Base-by-base conservation (phyloP, 305 asterid species). In the Fraxinus sp. region DNA sequence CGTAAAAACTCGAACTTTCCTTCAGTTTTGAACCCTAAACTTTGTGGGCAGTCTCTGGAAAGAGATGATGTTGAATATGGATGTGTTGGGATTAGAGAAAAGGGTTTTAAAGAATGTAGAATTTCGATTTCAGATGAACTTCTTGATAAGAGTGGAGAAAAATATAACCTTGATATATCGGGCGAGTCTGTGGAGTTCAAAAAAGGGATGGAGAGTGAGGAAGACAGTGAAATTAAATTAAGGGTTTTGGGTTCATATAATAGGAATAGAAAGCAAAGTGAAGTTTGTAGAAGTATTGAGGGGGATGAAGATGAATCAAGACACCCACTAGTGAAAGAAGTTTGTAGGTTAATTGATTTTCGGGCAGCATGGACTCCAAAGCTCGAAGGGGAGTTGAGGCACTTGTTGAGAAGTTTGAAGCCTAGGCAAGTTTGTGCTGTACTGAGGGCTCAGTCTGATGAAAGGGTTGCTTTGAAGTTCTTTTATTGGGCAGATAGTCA, bases 401-500 rank as follows among this genome's bases (percentile, higher is more conserved):
- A 89, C 33, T 80, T 95, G 82, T 68, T 95, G 85, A 91, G 91
- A 78, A 88, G 95, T 83, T 85, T 93, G 89, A 92, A 90, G 83
- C 97, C 97, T 18, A 83, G 81, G 11, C 97, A 92, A 88, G 90
- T 94, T 66, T 93, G 98, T 85, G 97, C 97, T 20, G 97, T 91
- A 30, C 88, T 95, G 66, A 90, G 80, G 81, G 88, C 94, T 70
- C 97, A 82, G 77, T 81, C 97, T 9, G 99, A 95, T 83, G 97
- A 93, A 89, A 89, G 99, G 82, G 88, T 90, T 81, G 94, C 98
- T 80, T 86, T 95, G 83, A 87, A 90, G 16, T 93, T 95, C 91
- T 95, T 95, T 62, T 88, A 93, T 76, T 95, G 97, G 99, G 99
- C 97, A 57, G 94, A 91, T 81, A 81, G 92, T 89, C 99, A 94